Conservation (phyloP, 768 basidiomycete species). For the Wakefieldia striispora region DNA sequence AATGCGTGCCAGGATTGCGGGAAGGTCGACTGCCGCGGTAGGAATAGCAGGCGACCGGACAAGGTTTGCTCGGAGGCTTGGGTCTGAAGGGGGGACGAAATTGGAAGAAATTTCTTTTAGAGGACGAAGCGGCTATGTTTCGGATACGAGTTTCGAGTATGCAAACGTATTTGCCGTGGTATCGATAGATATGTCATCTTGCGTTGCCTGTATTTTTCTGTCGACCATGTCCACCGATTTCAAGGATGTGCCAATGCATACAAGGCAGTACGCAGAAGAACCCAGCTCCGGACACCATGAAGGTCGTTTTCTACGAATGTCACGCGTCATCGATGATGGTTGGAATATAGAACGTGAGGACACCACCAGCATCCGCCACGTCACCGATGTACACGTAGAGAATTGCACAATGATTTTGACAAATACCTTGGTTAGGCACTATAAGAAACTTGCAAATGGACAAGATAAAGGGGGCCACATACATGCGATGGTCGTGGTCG, state of each 20-base stretch:
- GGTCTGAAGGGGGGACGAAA: slow-evolving; percentile 18
- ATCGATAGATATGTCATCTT: slow-evolving; percentile 6
- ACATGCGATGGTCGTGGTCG: slow-evolving; percentile 85
- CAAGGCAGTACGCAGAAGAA: background rate
- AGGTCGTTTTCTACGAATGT: slow-evolving; percentile 29
- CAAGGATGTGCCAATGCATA: too few relatives aligned
- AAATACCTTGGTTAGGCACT: slow-evolving; percentile 54
- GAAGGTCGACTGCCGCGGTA: slow-evolving; percentile 72
- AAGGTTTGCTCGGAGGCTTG: slow-evolving; percentile 66
- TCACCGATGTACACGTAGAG: slow-evolving; percentile 89
- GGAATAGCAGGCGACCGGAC: slow-evolving; percentile 76
- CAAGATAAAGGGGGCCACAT: slow-evolving; percentile 26
- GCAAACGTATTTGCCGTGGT: slow-evolving; percentile 5
- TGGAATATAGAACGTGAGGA: slow-evolving; percentile 87
- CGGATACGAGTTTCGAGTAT: slow-evolving; percentile 5
- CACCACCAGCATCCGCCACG: slow-evolving; percentile 73
- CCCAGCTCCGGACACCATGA: background rate
- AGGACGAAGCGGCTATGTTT: background rate
- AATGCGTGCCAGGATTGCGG: slow-evolving; percentile 82
- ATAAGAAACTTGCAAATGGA: background rate
- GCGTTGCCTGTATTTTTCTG: slow-evolving; percentile 1
- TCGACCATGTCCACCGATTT: background rate
- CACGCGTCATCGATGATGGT: slow-evolving; percentile 67
- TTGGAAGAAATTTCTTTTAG: background rate
- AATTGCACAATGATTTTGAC: slow-evolving; percentile 80